phyloP scores from a whole-genome alignment of 805 yeast genomes.

The Lachancea quebecensis region DNA sequence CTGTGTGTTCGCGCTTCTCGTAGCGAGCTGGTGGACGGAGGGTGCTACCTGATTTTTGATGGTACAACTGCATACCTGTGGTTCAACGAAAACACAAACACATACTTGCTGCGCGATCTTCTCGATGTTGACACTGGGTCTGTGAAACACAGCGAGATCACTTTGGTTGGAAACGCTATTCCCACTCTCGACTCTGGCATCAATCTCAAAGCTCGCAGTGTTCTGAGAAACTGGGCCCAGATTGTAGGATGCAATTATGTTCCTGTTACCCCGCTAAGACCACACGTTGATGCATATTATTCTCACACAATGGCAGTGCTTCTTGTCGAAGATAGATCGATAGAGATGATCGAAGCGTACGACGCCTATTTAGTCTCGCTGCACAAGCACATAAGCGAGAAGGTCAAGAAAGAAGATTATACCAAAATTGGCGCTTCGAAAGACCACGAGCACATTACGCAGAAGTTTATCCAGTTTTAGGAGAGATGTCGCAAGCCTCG shows the following conservation, averaged over 20 bases:
- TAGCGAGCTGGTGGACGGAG: slow-evolving; percentile 47
- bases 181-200: slow-evolving; percentile 68
- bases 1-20: slow-evolving; percentile 35
- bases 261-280: slow-evolving; percentile 27
- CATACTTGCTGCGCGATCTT: slow-evolving; percentile 61
- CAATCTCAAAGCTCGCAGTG: slow-evolving; percentile 57
- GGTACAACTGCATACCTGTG: slow-evolving; percentile 55
- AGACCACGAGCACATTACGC: slow-evolving; percentile 27
- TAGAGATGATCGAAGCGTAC: slow-evolving; percentile 49
- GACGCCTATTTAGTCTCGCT: slow-evolving; percentile 60
- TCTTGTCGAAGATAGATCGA: slow-evolving; percentile 67
- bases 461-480: slow-evolving; percentile 30
- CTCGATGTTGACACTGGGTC: slow-evolving; percentile 49
- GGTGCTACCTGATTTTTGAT: slow-evolving; percentile 72
- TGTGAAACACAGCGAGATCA: slow-evolving; percentile 18
- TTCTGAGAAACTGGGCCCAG: slow-evolving; percentile 44
- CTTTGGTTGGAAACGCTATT: slow-evolving; percentile 39
- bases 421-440: slow-evolving; percentile 19
- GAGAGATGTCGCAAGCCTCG: neutral
- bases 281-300: slow-evolving; percentile 28
- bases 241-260: slow-evolving; percentile 16
- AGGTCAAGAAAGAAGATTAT: slow-evolving; percentile 41
- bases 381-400: slow-evolving; percentile 56
- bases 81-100: slow-evolving; percentile 64
- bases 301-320: slow-evolving; percentile 39